Evolutionary conservation across 192 early-diverging fungal species (phyloP), one percentile per base, ranked within the genome.

Genomic region (Coemansia sp.): DNA sequence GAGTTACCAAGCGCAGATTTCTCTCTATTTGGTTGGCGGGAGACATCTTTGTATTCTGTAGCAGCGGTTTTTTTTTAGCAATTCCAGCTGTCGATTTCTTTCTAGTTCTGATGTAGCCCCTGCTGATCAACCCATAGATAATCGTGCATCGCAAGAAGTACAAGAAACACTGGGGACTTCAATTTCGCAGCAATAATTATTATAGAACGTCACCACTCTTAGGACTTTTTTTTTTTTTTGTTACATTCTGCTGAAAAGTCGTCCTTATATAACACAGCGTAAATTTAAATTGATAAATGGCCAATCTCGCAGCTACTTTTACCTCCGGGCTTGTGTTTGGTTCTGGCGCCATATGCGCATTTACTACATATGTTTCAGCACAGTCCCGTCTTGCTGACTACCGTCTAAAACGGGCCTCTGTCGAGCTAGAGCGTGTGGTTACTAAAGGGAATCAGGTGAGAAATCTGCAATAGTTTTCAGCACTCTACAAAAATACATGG

Each of bases 251-350:
- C 11, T 17, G 39, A 46, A 17, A 46, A 46, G 17, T 17, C 6
- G 10, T 46, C 27, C 39, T 46, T 17, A 46, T 17, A n/a, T 17
- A 4, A 46, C 3, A 46, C 39, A 17, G 11, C 39, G 0, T 17
- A 14, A 9, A 10, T 9, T n/a, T 60, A 21, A 61, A 39, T 51
- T 30, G 20, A n/a, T 7, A 51, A 58, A 80, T 81, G 78, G 78
- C 78, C 55, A 81, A 75, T 67, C 65, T 81, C 57, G 64, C 67
- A 14, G 78, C 67, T 10, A 70, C 63, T 10, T 81, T 75, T 21
- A 72, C 67, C 5, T 72, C 78, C n/a, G 78, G 78, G 2, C 78
- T 81, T 10, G 70, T 81, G 30, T 19, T 81, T 46, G 74, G 78
- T 51, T 54, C 64, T 5, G 78, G 73, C 7, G 70, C 78, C 5